phyloP scores from a whole-genome alignment of 202 grass and related monocot species.

The Eragrostis tef region DNA sequence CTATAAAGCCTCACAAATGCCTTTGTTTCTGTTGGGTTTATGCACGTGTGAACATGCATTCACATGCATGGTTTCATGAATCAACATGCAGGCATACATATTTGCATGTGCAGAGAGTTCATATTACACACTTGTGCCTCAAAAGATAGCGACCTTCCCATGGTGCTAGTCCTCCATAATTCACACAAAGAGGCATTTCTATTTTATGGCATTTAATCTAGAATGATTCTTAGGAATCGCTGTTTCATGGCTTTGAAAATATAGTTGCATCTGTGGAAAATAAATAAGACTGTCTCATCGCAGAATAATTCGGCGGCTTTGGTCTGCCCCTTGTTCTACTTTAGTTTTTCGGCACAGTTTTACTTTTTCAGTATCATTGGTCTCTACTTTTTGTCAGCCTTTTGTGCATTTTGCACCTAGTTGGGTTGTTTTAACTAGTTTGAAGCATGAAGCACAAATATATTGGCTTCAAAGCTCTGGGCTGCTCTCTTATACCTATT shows the following conservation, averaged over 20 bases:
- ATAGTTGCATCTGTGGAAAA: background rate
- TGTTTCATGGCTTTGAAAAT: background rate
- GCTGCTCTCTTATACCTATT: background rate
- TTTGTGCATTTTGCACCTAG: constrained; percentile 1
- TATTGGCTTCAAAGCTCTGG: background rate
- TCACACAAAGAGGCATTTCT: background rate
- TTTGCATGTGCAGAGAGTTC: background rate
- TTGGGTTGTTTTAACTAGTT: constrained; percentile 14
- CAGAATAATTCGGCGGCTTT: background rate
- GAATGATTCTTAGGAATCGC: background rate
- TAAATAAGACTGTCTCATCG: too few species aligned
- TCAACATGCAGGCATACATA: background rate
- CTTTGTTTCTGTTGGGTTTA: background rate
- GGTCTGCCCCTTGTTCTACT: background rate
- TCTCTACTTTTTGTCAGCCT: background rate
- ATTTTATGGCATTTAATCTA: constrained; percentile 2
- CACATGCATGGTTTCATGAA: background rate
- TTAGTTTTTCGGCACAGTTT: background rate
- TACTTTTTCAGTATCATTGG: background rate
- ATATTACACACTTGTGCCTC: constrained; percentile 1
- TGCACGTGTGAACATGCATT: constrained; percentile 1
- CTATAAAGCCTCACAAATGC: constrained; percentile 7
- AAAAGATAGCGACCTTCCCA: constrained; percentile 4
- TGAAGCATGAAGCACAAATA: constrained; percentile 2
- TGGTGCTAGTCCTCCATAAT: background rate